These are phyloP conservation scores for Diaporthe vexans DNA, from an alignment of 2,329 filamentous ascomycete genomes.

Conservation along the genomic window DNA sequence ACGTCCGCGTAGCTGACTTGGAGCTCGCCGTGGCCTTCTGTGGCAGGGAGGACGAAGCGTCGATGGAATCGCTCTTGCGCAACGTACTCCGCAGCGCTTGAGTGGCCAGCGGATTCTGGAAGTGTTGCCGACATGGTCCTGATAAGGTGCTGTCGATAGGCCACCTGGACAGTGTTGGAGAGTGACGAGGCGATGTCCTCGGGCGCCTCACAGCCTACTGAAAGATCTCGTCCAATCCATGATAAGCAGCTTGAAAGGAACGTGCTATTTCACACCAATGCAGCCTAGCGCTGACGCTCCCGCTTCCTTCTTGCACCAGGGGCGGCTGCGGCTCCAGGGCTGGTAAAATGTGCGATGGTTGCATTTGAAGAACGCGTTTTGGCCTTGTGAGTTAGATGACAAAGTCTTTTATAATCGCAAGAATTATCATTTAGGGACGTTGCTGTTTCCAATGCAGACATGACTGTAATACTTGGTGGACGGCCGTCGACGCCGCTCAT, in stretches of 20 bases:
- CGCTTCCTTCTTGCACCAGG: background rate
- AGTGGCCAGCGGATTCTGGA: background rate
- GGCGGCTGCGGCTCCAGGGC: too few relatives aligned
- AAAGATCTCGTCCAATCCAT: background rate
- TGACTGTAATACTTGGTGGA: too few relatives aligned
- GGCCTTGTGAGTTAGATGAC: too few relatives aligned
- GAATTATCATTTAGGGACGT: too few relatives aligned
- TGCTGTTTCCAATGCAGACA: too few relatives aligned
- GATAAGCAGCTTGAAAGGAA: too few relatives aligned
- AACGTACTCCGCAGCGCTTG: background rate
- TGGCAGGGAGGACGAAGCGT: constrained; percentile 41
- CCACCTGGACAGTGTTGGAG: too few relatives aligned
- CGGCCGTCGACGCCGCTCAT: too few relatives aligned
- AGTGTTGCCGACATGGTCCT: background rate
- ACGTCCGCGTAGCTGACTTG: constrained; percentile 41
- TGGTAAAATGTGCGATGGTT: too few relatives aligned
- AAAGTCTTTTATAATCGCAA: too few relatives aligned
- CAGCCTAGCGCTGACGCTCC: constrained; percentile 10
- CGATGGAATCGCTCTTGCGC: constrained; percentile 40
- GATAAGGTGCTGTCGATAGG: background rate
- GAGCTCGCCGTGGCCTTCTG: constrained; percentile 41
- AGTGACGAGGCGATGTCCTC: background rate
- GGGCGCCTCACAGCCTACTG: background rate
- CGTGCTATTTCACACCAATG: background rate
- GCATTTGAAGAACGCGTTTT: too few relatives aligned